These are phyloP conservation scores for Diospyros lotus DNA, from an alignment of 148 eudicot species.

Conservation along the genomic window DNA sequence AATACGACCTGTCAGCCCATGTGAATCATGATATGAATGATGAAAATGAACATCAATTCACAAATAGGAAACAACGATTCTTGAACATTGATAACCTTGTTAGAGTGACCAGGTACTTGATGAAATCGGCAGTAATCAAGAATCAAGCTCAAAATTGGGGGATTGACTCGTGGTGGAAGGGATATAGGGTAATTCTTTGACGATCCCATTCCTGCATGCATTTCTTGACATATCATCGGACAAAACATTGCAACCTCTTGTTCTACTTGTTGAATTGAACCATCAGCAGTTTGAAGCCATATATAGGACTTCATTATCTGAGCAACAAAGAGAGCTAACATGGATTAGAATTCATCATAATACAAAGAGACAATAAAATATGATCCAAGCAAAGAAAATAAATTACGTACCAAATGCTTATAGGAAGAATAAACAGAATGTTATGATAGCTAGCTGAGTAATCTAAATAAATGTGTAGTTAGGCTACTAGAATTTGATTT, in stretches of 20 bases:
- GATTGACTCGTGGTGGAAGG: conserved; percentile 73
- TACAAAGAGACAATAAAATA: neutral
- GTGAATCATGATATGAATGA: neutral
- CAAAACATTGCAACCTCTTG: conserved; percentile 83
- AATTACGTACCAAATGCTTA: neutral
- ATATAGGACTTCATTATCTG: conserved; percentile 90
- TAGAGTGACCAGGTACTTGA: conserved; percentile 81
- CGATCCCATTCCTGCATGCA: conserved; percentile 66
- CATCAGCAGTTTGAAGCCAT: conserved; percentile 90
- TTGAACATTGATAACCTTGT: conserved; percentile 49
- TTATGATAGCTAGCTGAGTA: neutral
- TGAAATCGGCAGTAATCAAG: conserved; percentile 92
- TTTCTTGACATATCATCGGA: conserved; percentile 79
- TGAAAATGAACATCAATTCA: neutral
- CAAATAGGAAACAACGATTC: neutral
- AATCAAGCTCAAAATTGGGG: conserved; percentile 66
- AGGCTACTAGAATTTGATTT: no score
- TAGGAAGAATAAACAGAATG: no score
- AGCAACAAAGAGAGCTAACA: conserved; percentile 12
- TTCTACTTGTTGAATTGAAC: conserved; percentile 86
- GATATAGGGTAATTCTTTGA: conserved; percentile 78
- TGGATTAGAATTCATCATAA: neutral
- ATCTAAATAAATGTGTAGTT: no score
- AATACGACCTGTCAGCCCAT: neutral
- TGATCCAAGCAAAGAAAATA: neutral